Evolutionary conservation across 495 filamentous ascomycete genomes (phyloP).

Genomic region (Penicillium chermesinum): DNA sequence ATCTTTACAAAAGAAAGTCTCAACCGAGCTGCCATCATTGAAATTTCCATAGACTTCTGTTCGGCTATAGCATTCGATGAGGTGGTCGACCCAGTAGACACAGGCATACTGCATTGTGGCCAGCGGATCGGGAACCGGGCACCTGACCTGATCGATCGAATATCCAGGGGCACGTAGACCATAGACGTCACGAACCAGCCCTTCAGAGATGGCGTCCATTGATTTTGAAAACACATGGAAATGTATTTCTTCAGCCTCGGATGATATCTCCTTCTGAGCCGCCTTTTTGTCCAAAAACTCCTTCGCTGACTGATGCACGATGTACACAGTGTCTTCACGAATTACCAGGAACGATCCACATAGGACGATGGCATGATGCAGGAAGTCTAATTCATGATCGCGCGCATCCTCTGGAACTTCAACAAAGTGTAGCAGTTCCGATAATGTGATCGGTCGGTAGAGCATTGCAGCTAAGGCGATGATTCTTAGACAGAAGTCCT

Average conservation of each 20-base stretch:
- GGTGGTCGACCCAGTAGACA: constrained; percentile 36
- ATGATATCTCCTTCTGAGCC: constrained; percentile 11
- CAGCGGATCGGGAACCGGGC: constrained; percentile 14
- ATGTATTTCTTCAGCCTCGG: constrained; percentile 18
- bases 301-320: constrained; percentile 41
- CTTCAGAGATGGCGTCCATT: constrained; percentile 12
- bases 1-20: constrained; percentile 18
- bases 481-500: constrained; percentile 5
- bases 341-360: constrained; percentile 18
- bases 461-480: constrained; percentile 11
- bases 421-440: constrained; percentile 19
- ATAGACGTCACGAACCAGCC: constrained; percentile 20
- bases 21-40: constrained; percentile 12
- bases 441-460: constrained; percentile 22
- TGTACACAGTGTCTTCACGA: constrained; percentile 20
- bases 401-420: constrained; percentile 6
- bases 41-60: constrained; percentile 2
- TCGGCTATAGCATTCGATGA: constrained; percentile 6
- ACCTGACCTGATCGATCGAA: constrained; percentile 2
- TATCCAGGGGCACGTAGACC: constrained; percentile 9
- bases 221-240: constrained; percentile 24
- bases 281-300: constrained; percentile 25
- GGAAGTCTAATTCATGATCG: background rate
- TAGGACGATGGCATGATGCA: constrained; percentile 4
- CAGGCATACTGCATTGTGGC: constrained; percentile 25